Evolutionary conservation across 495 filamentous ascomycete species (phyloP).

Genomic region (Xylaria scruposa): DNA sequence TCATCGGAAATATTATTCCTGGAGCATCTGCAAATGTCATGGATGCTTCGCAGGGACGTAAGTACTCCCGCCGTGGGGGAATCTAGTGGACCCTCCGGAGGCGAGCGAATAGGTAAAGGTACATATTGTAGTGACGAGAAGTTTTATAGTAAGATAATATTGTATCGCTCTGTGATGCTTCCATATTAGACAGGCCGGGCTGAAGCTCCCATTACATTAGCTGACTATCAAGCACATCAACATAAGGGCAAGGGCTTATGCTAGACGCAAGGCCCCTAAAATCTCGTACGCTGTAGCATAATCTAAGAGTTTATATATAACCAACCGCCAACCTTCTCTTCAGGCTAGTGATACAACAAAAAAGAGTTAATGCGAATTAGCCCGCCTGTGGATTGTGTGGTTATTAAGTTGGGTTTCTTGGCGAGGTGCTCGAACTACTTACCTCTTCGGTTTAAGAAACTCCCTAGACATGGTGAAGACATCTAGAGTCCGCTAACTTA

Average conservation of each 20-base stretch:
- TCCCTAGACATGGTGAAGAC: conserved; percentile 7
- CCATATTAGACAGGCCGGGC: neutral
- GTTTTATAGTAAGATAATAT: neutral
- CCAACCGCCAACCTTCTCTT: neutral
- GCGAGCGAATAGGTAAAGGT: conserved; percentile 1
- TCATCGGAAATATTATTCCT: neutral
- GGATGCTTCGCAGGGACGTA: neutral
- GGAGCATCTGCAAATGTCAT: conserved; percentile 9
- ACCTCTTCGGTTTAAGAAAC: conserved; percentile 1
- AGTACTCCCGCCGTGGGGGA: conserved; percentile 2
- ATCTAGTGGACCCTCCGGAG: neutral
- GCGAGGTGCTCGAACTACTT: neutral
- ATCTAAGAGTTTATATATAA: neutral
- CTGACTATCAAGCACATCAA: conserved; percentile 4
- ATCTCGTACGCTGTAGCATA: neutral
- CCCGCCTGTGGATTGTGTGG: neutral
- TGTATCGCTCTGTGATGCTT: conserved; percentile 1
- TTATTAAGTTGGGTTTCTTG: neutral
- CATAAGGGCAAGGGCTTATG: neutral
- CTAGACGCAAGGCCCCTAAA: neutral
- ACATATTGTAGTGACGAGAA: conserved; percentile 9
- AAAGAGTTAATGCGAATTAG: neutral
- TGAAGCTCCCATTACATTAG: conserved; percentile 3
- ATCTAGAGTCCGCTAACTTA: neutral
- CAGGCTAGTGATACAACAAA: neutral